phyloP scores from a whole-genome alignment of 805 yeast species.

The Hanseniaspora occidentalis region DNA sequence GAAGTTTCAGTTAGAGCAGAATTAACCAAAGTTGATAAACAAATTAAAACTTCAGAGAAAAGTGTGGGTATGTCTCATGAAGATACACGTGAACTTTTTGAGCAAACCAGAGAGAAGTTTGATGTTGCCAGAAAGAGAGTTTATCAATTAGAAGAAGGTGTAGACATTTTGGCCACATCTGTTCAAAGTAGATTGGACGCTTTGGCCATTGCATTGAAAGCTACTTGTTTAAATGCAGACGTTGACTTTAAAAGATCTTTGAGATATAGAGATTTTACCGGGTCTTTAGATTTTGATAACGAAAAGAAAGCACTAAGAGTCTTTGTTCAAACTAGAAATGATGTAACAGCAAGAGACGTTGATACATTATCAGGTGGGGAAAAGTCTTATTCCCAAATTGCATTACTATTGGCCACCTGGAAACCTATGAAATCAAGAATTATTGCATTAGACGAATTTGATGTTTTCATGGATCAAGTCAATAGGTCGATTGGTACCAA shows the following conservation, averaged over 20 bases:
- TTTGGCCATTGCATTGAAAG: slow-evolving; percentile 27
- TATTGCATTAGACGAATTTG: slow-evolving; percentile 91
- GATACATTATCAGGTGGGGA: slow-evolving; percentile 94
- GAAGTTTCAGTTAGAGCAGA: slow-evolving; percentile 38
- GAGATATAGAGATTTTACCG: slow-evolving; percentile 58
- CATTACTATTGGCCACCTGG: slow-evolving; percentile 85
- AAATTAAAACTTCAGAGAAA: slow-evolving; percentile 40
- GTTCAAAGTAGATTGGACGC: slow-evolving; percentile 32
- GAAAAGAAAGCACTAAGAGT: slow-evolving; percentile 38
- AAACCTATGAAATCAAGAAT: slow-evolving; percentile 77
- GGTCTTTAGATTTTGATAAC: slow-evolving; percentile 55
- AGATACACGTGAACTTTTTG: slow-evolving; percentile 37
- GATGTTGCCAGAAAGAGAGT: slow-evolving; percentile 31
- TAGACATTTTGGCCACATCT: slow-evolving; percentile 25
- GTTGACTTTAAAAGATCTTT: slow-evolving; percentile 47
- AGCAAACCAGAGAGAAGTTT: slow-evolving; percentile 30
- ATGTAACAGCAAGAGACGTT: slow-evolving; percentile 50
- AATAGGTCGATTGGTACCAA: slow-evolving; percentile 72
- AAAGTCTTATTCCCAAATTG: slow-evolving; percentile 85
- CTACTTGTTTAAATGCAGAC: slow-evolving; percentile 37
- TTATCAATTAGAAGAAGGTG: slow-evolving; percentile 23
- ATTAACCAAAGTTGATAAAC: slow-evolving; percentile 32
- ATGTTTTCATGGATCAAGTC: slow-evolving; percentile 93
- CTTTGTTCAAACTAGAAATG: slow-evolving; percentile 49
- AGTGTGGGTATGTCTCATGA: slow-evolving; percentile 44